Percentiles rank a stretch among this genome's conserved stretches.
Evolutionary conservation across 2,329 filamentous ascomycete genomes (phyloP).

Genomic region (Tetracladium maxilliforme): DNA sequence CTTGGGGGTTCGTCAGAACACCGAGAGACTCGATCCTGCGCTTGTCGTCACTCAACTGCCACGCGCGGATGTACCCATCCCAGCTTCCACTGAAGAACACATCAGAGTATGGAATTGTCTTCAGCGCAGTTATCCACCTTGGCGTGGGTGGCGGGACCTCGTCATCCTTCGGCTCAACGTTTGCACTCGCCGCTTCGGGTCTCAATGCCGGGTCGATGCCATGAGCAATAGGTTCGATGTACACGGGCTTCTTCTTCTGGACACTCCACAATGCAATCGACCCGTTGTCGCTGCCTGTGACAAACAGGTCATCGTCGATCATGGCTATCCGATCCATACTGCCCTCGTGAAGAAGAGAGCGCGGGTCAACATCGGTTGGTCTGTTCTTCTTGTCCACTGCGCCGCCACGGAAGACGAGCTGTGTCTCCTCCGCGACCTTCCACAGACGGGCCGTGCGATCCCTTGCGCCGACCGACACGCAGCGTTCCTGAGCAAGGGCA

Average conservation of each 20-base stretch:
- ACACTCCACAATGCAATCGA: constrained; percentile 75
- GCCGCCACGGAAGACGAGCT: constrained; percentile 87
- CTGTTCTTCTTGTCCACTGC: constrained; percentile 40
- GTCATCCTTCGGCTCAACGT: constrained; percentile 43
- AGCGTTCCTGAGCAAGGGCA: constrained; percentile 72
- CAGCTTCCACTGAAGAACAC: constrained; percentile 84
- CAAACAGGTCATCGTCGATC: constrained; percentile 75
- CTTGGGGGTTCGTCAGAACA: no score
- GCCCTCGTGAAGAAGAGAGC: constrained; percentile 52
- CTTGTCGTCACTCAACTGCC: constrained; percentile 76
- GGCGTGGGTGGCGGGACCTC: constrained; percentile 52
- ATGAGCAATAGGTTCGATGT: constrained; percentile 67
- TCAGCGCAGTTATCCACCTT: constrained; percentile 80
- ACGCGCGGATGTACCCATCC: constrained; percentile 78
- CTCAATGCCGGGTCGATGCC: constrained; percentile 62
- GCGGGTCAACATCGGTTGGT: constrained; percentile 37
- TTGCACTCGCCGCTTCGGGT: constrained; percentile 59
- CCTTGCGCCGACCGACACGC: constrained; percentile 77
- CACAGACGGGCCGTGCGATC: constrained; percentile 86
- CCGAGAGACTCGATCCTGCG: constrained; percentile 61
- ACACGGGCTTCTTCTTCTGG: constrained; percentile 88
- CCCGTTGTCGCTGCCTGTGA: constrained; percentile 89
- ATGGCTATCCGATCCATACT: constrained; percentile 87
- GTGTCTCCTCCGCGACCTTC: constrained; percentile 92
- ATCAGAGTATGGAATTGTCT: constrained; percentile 79